Conservation (phyloP, 2,329 filamentous ascomycete species). For the Alternaria infectoria region DNA sequence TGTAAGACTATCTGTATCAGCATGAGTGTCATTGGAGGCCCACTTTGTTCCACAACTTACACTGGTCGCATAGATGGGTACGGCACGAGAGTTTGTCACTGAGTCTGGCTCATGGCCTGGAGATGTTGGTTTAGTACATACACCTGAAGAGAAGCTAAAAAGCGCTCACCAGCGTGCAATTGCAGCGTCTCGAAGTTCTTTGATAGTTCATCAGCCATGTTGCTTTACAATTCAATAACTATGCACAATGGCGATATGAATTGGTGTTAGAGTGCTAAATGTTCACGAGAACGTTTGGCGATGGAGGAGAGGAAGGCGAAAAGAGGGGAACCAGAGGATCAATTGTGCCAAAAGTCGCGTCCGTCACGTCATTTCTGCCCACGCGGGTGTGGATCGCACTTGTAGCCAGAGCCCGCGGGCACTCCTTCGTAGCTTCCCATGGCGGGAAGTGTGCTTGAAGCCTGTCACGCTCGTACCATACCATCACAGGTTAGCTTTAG, state of each 20-base stretch:
- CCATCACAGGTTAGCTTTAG: background rate
- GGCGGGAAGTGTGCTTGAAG: background rate
- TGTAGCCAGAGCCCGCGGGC: background rate
- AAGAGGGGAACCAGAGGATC: background rate
- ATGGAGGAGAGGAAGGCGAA: background rate
- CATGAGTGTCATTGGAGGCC: background rate
- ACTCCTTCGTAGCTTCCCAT: background rate
- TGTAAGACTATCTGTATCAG: constrained; percentile 69
- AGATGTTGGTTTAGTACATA: constrained; percentile 2
- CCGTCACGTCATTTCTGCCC: constrained; percentile 10
- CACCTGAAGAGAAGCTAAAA: background rate
- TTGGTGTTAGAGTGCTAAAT: background rate
- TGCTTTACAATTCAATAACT: background rate
- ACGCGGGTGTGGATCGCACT: background rate
- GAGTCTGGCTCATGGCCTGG: constrained; percentile 79
- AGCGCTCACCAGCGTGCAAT: constrained; percentile 54
- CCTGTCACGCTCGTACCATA: background rate
- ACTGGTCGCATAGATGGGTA: constrained; percentile 96
- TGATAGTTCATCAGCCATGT: constrained; percentile 49
- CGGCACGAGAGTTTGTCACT: constrained; percentile 83
- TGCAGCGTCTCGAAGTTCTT: constrained; percentile 60
- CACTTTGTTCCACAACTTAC: constrained; percentile 47
- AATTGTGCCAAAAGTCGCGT: background rate
- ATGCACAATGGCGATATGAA: background rate
- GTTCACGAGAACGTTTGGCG: background rate